Conservation (phyloP, 129 eudicot genomes). For the Flaveria brownii region DNA sequence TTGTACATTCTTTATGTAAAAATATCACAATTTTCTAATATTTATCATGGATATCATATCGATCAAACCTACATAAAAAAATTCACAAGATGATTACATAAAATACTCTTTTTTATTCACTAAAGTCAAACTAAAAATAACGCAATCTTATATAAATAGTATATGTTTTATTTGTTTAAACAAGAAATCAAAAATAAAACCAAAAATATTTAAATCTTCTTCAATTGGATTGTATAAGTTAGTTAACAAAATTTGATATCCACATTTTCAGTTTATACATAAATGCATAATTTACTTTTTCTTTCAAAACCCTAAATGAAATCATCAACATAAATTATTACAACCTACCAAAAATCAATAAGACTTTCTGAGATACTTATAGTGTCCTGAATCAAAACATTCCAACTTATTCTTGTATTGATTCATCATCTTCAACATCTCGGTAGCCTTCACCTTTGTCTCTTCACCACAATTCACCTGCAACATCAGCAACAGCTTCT, state of each 20-base stretch:
- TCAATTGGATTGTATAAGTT: conserved; percentile 1
- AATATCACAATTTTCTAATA: too few species aligned
- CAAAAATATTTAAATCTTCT: not conserved
- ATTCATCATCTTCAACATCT: conserved; percentile 82
- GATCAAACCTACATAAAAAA: not conserved
- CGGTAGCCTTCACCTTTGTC: conserved; percentile 72
- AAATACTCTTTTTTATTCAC: not conserved
- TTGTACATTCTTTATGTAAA: not conserved
- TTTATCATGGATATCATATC: too few species aligned
- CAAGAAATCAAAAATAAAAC: not conserved
- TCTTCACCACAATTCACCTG: conserved; percentile 77
- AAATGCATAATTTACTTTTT: not conserved
- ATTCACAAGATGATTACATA: not conserved
- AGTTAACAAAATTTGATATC: conserved; percentile 15
- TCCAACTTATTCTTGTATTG: conserved; percentile 52
- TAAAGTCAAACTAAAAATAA: not conserved
- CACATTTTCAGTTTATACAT: conserved; percentile 10
- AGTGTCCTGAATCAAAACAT: conserved; percentile 72
- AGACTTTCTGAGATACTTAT: conserved; percentile 65
- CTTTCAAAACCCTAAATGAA: conserved; percentile 8
- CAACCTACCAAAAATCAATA: conserved; percentile 37
- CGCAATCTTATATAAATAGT: not conserved
- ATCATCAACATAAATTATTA: conserved; percentile 26
- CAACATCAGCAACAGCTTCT: conserved; percentile 74
- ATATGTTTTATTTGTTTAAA: not conserved